phyloP scores from a whole-genome alignment of 768 basidiomycete species.

The Mycena filopes region DNA sequence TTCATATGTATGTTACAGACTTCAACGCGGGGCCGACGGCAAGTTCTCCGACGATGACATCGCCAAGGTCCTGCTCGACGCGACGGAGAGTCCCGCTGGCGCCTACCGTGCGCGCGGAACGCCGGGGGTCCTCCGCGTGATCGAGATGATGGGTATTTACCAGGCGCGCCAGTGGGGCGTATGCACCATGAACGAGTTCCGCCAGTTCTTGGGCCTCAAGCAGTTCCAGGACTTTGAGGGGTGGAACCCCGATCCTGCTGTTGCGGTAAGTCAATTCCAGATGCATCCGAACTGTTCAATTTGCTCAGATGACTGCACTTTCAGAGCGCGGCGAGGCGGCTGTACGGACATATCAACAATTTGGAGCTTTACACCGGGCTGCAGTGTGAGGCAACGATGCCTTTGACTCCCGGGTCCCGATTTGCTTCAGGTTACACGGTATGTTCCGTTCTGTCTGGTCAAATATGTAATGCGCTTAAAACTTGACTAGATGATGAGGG shows the following conservation, averaged over 20 bases:
- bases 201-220: conserved; percentile 59
- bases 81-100: conserved; percentile 58
- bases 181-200: conserved; percentile 68
- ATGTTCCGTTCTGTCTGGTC: conserved; percentile 12
- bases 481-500: conserved; percentile 59
- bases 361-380: conserved; percentile 52
- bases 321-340: conserved; percentile 42
- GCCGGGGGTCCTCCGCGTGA: conserved; percentile 56
- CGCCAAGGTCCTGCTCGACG: conserved; percentile 55
- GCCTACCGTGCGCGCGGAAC: conserved; percentile 61
- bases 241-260: conserved; percentile 60
- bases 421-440: conserved; percentile 70
- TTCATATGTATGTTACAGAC: conserved; percentile 43
- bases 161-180: conserved; percentile 67
- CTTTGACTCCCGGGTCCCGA: conserved; percentile 60
- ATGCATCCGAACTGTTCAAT: too few relatives aligned
- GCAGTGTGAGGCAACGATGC: conserved; percentile 65
- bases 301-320: too few relatives aligned
- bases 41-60: conserved; percentile 65
- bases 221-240: conserved; percentile 60
- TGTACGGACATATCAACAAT: conserved; percentile 51
- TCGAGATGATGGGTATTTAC: conserved; percentile 67
- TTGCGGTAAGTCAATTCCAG: too few relatives aligned
- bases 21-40: conserved; percentile 57
- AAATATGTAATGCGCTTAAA: too few relatives aligned